Evolutionary conservation across 2,329 filamentous ascomycete genomes (phyloP).

Genomic region (Xylariales sp.): DNA sequence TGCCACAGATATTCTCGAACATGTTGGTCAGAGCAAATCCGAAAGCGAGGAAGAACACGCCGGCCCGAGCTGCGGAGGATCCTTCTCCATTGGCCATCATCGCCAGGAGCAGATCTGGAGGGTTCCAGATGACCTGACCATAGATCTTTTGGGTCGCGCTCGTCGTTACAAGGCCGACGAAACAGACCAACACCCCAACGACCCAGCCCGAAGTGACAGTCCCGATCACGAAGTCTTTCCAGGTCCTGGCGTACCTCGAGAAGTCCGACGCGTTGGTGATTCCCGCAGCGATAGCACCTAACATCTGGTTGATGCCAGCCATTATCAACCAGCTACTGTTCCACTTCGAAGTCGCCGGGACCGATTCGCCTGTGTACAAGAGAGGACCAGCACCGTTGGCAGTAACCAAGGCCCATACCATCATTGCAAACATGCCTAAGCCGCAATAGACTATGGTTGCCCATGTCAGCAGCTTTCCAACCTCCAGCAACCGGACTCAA

Average conservation of each 20-base stretch:
- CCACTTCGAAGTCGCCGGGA: conserved; percentile 31
- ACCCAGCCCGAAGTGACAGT: conserved; percentile 33
- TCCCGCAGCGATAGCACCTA: conserved; percentile 33
- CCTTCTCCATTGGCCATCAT: conserved; percentile 40
- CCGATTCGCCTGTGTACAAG: conserved; percentile 30
- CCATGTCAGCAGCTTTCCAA: too few relatives aligned
- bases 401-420: conserved; percentile 40
- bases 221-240: conserved; percentile 31
- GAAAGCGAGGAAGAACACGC: conserved; percentile 25
- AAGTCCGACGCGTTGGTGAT: conserved; percentile 35
- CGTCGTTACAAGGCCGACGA: conserved; percentile 38
- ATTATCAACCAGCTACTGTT: conserved; percentile 40
- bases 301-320: conserved; percentile 37
- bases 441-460: conserved; percentile 30
- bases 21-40: conserved; percentile 34
- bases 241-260: conserved; percentile 33
- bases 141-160: conserved; percentile 39
- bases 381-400: conserved; percentile 40
- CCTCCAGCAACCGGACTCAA: neutral
- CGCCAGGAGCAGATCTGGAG: conserved; percentile 36
- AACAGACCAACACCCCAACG: conserved; percentile 34
- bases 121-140: conserved; percentile 42
- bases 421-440: conserved; percentile 42
- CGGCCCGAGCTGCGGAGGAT: conserved; percentile 24
- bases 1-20: conserved; percentile 37